A percentile compares a stretch with the other conserved stretches of the same genome.
Evolutionary conservation across 352 stramenopile genomes (phyloP).

Genomic region (Peronosclerospora sorghi): DNA sequence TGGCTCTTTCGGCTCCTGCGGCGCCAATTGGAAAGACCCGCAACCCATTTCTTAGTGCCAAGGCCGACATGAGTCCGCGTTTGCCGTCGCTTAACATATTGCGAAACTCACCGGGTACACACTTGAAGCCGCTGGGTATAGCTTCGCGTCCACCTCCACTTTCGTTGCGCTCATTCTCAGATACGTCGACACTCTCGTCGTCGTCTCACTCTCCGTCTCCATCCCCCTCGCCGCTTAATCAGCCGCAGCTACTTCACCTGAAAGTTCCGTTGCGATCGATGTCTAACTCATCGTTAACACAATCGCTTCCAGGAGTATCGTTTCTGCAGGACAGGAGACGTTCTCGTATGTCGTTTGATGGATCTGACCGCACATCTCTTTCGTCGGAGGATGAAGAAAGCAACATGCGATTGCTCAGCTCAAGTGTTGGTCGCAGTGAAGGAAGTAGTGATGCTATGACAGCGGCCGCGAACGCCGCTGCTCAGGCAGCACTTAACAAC

Average conservation of each 20-base stretch:
- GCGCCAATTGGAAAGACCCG: constrained; percentile 35
- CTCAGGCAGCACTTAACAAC: constrained; percentile 16
- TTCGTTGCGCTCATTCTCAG: constrained; percentile 46
- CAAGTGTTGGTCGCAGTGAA: constrained; percentile 43
- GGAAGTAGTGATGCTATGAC: constrained; percentile 27
- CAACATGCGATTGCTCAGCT: constrained; percentile 61
- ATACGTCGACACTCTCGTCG: constrained; percentile 39
- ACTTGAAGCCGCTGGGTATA: constrained; percentile 50
- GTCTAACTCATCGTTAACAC: constrained; percentile 38
- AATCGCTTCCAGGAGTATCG: constrained; percentile 55
- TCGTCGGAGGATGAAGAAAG: constrained; percentile 65
- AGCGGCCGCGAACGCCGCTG: constrained; percentile 12
- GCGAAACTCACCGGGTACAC: constrained; percentile 42
- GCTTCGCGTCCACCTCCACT: constrained; percentile 38
- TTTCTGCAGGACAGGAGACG: constrained; percentile 44
- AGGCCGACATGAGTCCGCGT: constrained; percentile 48
- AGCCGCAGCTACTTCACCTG: constrained; percentile 15
- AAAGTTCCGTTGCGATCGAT: constrained; percentile 15
- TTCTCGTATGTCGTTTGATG: constrained; percentile 57
- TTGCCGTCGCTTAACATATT: constrained; percentile 64
- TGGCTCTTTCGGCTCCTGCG: constrained; percentile 55
- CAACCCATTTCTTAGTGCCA: constrained; percentile 50
- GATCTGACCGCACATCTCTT: constrained; percentile 42
- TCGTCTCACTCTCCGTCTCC: constrained; percentile 28
- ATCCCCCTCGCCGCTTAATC: constrained; percentile 27